Evolutionary conservation across 192 early-diverging fungal species (phyloP), one percentile per base, ranked within the genome.

Genomic region (Rhizoclosmatium sp.): DNA sequence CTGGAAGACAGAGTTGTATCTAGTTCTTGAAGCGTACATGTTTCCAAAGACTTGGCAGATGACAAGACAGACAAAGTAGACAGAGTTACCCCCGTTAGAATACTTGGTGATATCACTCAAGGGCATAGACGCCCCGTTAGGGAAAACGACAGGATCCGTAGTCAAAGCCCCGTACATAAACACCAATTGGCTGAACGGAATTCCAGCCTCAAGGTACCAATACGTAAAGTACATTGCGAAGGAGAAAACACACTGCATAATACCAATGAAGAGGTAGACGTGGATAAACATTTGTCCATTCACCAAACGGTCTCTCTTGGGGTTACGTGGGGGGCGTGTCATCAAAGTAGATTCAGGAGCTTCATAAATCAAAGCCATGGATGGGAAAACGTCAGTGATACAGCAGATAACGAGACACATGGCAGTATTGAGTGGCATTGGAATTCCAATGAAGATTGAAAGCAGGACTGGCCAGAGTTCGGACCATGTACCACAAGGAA

Each of bases 361-460:
- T 76, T 97, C 96, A 79, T 90, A 87, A 60, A 94, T 93, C 44
- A 97, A 79, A 19, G 92, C 82, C 16, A 93, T 84, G 56, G 89
- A 92, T 7, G 88, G 88, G 84, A 89, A 79, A 9, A 89, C 61
- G 78, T 93, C 92, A 48, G 85, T 92, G 74, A 88, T 85, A 74
- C 80, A 64, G 74, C 67, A 80, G 48, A 85, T 65, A 48, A 83
- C 59, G 60, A 88, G 68, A 58, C 68, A 19, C 40, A 95, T 85
- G 70, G 94, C 94, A 4, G 92, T 86, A 3, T 92, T 93, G 58
- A 97, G 81, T 4, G 94, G 92, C 46, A 93, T 31, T 82, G 92
- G 96, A 41, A 92, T 88, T 4, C 96, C 96, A 3, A 97, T 82
- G 31, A 44, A 94, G 93, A 94, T 88, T 73, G 93, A 95, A 44